Percentiles rank a stretch among this genome's conserved stretches.
Conservation (phyloP, 768 basidiomycete species). For the Tylopilus balloui region DNA sequence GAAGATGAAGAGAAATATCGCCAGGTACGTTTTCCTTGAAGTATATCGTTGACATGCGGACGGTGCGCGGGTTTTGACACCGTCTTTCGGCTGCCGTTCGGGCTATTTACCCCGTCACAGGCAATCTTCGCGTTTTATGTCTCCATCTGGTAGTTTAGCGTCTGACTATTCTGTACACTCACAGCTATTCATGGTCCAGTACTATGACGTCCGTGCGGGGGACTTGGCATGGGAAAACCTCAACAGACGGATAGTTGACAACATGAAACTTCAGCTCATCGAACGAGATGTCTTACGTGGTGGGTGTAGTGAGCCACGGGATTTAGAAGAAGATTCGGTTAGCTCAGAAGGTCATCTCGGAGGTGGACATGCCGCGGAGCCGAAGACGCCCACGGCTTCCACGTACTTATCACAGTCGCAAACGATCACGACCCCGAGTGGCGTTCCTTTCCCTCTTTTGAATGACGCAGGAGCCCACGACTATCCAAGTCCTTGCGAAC, state of each 20-base stretch:
- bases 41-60: not conserved
- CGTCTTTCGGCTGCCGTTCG: slow-evolving; percentile 5
- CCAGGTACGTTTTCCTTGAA: slow-evolving; percentile 25
- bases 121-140: slow-evolving; percentile 1
- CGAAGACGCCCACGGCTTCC: slow-evolving; percentile 34
- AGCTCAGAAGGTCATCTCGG: slow-evolving; percentile 29
- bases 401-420: slow-evolving; percentile 33
- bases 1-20: slow-evolving; percentile 22
- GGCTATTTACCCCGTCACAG: slow-evolving; percentile 3
- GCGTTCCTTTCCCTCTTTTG: slow-evolving; percentile 24
- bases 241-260: slow-evolving; percentile 46
- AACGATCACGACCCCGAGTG: slow-evolving; percentile 21
- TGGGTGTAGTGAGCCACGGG: slow-evolving; percentile 17
- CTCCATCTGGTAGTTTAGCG: not conserved
- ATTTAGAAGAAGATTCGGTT: slow-evolving; percentile 27
- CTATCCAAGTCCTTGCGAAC: slow-evolving; percentile 19
- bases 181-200: slow-evolving; percentile 57
- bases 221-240: slow-evolving; percentile 47
- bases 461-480: slow-evolving; percentile 20
- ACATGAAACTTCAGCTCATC: slow-evolving; percentile 46
- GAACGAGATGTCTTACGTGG: slow-evolving; percentile 31
- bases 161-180: slow-evolving; percentile 17
- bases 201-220: slow-evolving; percentile 61
- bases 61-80: slow-evolving; percentile 1
- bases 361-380: slow-evolving; percentile 33